Conservation (phyloP, 1,284 basidiomycete species). For the Cryptococcus wingfieldii region DNA sequence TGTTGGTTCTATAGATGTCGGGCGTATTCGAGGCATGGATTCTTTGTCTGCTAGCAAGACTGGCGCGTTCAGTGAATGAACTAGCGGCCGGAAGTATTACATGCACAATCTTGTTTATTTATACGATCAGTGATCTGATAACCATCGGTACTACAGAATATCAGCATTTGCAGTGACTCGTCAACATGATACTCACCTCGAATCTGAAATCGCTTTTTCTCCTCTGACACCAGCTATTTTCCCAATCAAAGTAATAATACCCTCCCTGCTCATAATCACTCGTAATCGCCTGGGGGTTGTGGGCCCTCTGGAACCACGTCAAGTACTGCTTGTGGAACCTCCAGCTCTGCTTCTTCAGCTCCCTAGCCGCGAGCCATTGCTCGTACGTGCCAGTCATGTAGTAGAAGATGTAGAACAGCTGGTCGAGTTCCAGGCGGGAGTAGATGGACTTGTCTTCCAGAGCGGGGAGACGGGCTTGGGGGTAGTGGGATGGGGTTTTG, state of each 20-base stretch:
- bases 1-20: too few relatives aligned
- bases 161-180: not conserved
- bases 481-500: conserved; percentile 90
- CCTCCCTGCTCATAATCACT: conserved; percentile 99
- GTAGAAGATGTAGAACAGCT: conserved; percentile 98
- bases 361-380: conserved; percentile 93
- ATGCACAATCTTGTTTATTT: not conserved
- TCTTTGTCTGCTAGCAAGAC: too few relatives aligned
- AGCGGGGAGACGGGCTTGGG: conserved; percentile 76
- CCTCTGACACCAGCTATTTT: conserved; percentile 95
- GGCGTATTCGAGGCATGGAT: too few relatives aligned
- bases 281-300: conserved; percentile 97
- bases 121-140: conserved; percentile 67
- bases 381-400: conserved; percentile 96
- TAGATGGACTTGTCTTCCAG: conserved; percentile 84
- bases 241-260: conserved; percentile 96
- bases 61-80: too few relatives aligned
- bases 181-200: conserved; percentile 45
- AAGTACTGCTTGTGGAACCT: conserved; percentile 99
- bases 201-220: conserved; percentile 98
- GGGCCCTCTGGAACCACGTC: conserved; percentile 99
- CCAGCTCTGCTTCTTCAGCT: conserved; percentile 97
- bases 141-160: conserved; percentile 66
- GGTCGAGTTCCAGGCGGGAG: conserved; percentile 91
- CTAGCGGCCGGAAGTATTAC: not conserved